Evolutionary conservation across 1,284 basidiomycete genomes (phyloP).

Genomic region (Bjerkandera adusta): DNA sequence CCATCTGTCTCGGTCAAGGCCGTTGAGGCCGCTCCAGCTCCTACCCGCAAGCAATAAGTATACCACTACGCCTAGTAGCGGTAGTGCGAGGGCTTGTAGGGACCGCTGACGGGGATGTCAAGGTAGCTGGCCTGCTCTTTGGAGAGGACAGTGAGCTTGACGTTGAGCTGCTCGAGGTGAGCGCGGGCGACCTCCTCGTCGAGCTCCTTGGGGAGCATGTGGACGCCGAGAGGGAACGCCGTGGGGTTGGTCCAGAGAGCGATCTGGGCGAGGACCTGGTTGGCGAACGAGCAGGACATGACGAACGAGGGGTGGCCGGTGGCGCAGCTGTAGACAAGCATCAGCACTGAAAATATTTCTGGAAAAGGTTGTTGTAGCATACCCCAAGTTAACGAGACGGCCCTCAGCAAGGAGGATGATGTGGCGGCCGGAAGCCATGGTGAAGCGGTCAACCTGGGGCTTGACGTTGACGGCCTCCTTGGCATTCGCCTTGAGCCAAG

Average conservation of each 20-base stretch:
- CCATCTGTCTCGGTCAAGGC: constrained; percentile 28
- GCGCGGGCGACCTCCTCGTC: constrained; percentile 99
- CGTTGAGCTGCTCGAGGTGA: constrained; percentile 88
- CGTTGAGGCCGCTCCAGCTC: constrained; percentile 50
- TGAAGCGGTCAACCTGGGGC: constrained; percentile 99
- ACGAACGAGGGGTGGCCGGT: constrained; percentile 96
- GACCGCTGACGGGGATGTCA: constrained; percentile 86
- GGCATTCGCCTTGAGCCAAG: constrained; percentile 97
- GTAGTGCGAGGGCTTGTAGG: constrained; percentile 92
- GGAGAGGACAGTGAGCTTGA: constrained; percentile 89
- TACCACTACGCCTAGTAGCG: constrained; percentile 44
- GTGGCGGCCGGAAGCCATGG: constrained; percentile 89
- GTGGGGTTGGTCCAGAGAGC: constrained; percentile 93
- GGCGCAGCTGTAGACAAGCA: constrained; percentile 55
- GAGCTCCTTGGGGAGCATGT: constrained; percentile 96
- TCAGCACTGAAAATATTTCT: constrained; percentile 6
- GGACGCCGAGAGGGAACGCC: constrained; percentile 91
- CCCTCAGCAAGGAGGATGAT: constrained; percentile 98
- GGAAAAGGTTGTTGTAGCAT: constrained; percentile 45
- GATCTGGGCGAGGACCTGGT: constrained; percentile 98
- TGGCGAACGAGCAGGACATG: constrained; percentile 99
- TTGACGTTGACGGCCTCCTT: constrained; percentile 89
- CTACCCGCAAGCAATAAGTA: constrained; percentile 14
- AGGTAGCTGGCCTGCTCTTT: constrained; percentile 87
- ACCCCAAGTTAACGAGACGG: constrained; percentile 98